Percentiles rank a stretch among this genome's conserved stretches.
These are phyloP conservation scores for Polyporus tsugae DNA, from an alignment of 1,284 basidiomycete genomes.

Conservation along the genomic window DNA sequence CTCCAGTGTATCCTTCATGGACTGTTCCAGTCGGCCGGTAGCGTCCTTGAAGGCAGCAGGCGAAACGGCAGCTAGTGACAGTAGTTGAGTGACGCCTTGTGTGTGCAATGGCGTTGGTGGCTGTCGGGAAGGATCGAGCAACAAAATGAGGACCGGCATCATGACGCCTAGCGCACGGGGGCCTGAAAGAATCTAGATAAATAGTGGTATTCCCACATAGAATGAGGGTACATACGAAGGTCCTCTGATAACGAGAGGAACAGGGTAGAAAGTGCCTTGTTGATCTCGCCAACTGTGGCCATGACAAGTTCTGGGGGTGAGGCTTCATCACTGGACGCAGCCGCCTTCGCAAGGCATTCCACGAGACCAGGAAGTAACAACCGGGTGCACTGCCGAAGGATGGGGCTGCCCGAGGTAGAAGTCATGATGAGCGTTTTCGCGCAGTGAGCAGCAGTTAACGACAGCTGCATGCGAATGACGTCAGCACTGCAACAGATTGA, in stretches of 20 bases:
- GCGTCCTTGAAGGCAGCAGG: constrained; percentile 90
- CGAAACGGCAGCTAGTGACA: constrained; percentile 79
- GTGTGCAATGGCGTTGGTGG: constrained; percentile 60
- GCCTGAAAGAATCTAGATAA: constrained; percentile 50
- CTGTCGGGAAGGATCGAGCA: constrained; percentile 67
- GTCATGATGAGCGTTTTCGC: constrained; percentile 82
- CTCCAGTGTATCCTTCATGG: constrained; percentile 75
- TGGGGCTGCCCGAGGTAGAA: constrained; percentile 63
- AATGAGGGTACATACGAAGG: constrained; percentile 59
- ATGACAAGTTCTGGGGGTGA: constrained; percentile 61
- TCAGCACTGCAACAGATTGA: constrained; percentile 1
- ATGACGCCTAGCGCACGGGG: constrained; percentile 79
- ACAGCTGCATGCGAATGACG: constrained; percentile 55
- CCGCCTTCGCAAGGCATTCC: constrained; percentile 77
- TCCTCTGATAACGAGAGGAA: constrained; percentile 66
- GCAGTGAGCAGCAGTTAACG: constrained; percentile 90
- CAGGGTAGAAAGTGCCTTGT: constrained; percentile 82
- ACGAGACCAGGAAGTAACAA: constrained; percentile 85
- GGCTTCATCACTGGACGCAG: constrained; percentile 63
- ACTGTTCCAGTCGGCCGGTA: constrained; percentile 71
- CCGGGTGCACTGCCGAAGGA: constrained; percentile 79
- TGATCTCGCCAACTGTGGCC: constrained; percentile 78
- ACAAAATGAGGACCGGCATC: constrained; percentile 80
- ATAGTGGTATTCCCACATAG: not conserved
- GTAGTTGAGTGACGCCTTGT: constrained; percentile 77